Base-by-base conservation (phyloP, 495 filamentous ascomycete species). In the Annulohypoxylon maeteangense region DNA sequence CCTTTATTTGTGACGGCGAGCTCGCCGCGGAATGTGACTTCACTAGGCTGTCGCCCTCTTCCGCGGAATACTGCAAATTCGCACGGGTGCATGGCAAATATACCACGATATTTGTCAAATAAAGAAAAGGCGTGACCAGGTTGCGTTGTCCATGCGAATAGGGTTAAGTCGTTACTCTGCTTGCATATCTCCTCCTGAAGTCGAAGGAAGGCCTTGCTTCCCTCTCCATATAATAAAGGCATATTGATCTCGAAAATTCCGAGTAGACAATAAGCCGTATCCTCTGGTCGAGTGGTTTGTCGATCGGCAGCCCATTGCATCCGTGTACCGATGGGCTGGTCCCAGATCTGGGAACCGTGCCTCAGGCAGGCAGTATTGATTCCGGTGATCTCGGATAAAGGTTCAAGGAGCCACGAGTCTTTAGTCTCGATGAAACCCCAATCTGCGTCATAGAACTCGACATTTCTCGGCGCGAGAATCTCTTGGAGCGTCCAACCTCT, bases 401-500 rank as follows among this genome's bases (percentile, higher is more conserved):
- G n/a, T 4, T 23, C n/a, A 42, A 58, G 25, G 4, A 64, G 22
- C 42, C 47, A 58, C 5, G 62, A 65, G 7, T 48, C 16, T 12
- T 77, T 75, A 10, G 65, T 61, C 29, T 62, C 72, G 6, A 72
- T 25, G 20, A 65, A 68, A 5, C 25, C 38, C 81, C 81, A 81
- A 12, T 65, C 7, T 4, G 16, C 8, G 65, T 79, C 71, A 22
- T 74, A 79, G 51, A 81, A 84, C 20, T 71, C 38, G 25, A 81
- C 61, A 3, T 44, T 16, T 11, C 16, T n/a, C 0, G 79, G 79
- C 0, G 83, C 81, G 7, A 83, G 67, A 0, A 83, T 68, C 53
- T 84, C 81, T 45, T 84, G 81, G 10, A 82, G 56, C 0, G 80
- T 80, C 77, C 77, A 81, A n/a, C 81, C 78, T 23, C 78, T 78